These are phyloP conservation scores for Amanita fuliginea DNA, from an alignment of 768 basidiomycete species.

Conservation along the genomic window DNA sequence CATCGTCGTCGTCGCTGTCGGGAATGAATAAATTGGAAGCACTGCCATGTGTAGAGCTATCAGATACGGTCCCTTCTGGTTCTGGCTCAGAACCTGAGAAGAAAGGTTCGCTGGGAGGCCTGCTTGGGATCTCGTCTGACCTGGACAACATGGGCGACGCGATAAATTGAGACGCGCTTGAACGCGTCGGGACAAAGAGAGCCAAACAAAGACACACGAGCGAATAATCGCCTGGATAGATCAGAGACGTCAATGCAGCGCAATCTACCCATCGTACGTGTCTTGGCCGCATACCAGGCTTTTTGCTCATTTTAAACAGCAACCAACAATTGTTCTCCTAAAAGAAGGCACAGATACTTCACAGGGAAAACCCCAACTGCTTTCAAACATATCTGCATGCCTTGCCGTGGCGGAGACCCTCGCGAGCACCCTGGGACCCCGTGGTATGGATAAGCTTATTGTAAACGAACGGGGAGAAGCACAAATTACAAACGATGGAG, in stretches of 20 bases:
- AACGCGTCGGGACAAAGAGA: constrained; percentile 24
- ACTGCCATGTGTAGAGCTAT: constrained; percentile 2
- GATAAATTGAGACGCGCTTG: constrained; percentile 12
- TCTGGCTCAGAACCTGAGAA: constrained; percentile 54
- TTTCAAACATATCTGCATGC: constrained; percentile 96
- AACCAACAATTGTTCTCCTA: constrained; percentile 95
- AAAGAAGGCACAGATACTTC: constrained; percentile 95
- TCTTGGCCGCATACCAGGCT: neutral
- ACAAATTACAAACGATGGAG: constrained; percentile 99
- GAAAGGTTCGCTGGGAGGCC: constrained; percentile 33
- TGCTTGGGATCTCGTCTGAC: constrained; percentile 13
- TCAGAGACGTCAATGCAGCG: constrained; percentile 62
- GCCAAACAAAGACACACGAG: neutral
- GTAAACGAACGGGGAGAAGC: constrained; percentile 90
- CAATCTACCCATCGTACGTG: constrained; percentile 61
- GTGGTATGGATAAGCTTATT: constrained; percentile 99
- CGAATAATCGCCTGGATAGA: constrained; percentile 11
- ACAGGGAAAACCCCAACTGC: constrained; percentile 83
- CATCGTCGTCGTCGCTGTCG: constrained; percentile 23
- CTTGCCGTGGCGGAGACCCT: constrained; percentile 88
- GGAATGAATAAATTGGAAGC: constrained; percentile 22
- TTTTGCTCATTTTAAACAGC: constrained; percentile 33
- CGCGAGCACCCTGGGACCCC: constrained; percentile 89
- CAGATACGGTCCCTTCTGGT: constrained; percentile 16
- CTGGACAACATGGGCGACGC: constrained; percentile 16